Evolutionary conservation across 176 grass and related monocot genomes (phyloP).

Genomic region (Dendrocalamus sinicus): DNA sequence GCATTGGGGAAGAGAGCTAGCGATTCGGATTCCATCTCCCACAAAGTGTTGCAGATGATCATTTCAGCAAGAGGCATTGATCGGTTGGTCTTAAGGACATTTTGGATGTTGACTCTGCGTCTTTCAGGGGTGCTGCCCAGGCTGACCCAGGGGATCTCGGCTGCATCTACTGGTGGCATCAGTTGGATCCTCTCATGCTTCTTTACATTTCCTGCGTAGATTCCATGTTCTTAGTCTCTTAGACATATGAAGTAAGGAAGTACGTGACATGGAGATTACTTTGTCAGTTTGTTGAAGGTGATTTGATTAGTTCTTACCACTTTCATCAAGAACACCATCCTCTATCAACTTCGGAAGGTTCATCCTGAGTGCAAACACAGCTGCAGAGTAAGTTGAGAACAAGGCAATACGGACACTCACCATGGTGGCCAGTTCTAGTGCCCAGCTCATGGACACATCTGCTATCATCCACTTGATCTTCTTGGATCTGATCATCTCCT

Average conservation of each 20-base stretch:
- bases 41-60: conserved; percentile 67
- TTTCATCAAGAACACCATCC: conserved; percentile 53
- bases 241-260: neutral
- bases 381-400: conserved; percentile 59
- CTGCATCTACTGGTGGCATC: conserved; percentile 47
- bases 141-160: conserved; percentile 57
- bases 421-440: conserved; percentile 38
- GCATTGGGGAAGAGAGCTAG: conserved; percentile 41
- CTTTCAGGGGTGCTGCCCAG: conserved; percentile 35
- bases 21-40: conserved; percentile 50
- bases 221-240: neutral
- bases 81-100: conserved; percentile 45
- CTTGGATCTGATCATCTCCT: conserved; percentile 47
- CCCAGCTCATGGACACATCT: conserved; percentile 56
- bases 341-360: conserved; percentile 58
- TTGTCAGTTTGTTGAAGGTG: neutral
- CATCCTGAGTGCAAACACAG: conserved; percentile 37
- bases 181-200: conserved; percentile 54
- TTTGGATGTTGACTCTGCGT: conserved; percentile 50
- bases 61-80: conserved; percentile 44
- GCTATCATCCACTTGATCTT: conserved; percentile 60
- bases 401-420: conserved; percentile 38
- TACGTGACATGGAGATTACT: conserved; percentile 5
- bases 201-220: conserved; percentile 48
- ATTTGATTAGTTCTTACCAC: conserved; percentile 45